Percentiles rank a stretch among this genome's conserved stretches.
Conservation (phyloP, 2,329 filamentous ascomycete species). For the Apiospora malaysiana region DNA sequence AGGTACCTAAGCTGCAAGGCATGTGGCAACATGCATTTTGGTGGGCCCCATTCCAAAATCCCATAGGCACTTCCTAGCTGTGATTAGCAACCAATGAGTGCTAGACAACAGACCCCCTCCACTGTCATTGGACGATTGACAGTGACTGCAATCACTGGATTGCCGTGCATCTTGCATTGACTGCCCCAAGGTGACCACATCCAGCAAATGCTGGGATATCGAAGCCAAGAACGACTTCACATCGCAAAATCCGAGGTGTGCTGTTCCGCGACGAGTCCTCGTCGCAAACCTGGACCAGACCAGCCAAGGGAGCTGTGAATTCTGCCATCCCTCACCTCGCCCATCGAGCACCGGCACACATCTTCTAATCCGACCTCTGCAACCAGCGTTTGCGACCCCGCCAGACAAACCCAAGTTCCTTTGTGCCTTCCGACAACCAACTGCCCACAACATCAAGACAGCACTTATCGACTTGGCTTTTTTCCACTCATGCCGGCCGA, state of each 20-base stretch:
- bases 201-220: conserved; percentile 2
- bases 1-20: neutral
- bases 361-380: neutral
- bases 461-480: conserved; percentile 8
- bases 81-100: neutral
- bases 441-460: conserved; percentile 19
- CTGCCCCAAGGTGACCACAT: neutral
- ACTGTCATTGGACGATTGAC: conserved; percentile 10
- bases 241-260: neutral
- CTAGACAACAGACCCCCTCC: conserved; percentile 11
- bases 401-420: conserved; percentile 21
- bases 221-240: conserved; percentile 7
- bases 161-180: conserved; percentile 16
- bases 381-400: conserved; percentile 23
- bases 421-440: conserved; percentile 20
- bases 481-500: conserved; percentile 50
- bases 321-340: conserved; percentile 13
- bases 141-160: conserved; percentile 1
- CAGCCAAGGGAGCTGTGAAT: neutral
- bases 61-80: neutral
- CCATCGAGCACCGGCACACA: neutral
- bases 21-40: conserved; percentile 16
- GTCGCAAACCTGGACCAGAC: neutral
- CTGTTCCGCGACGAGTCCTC: neutral
- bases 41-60: neutral